Base-by-base conservation (phyloP, 2,329 filamentous ascomycete species). In the Arthroderma sp. region DNA sequence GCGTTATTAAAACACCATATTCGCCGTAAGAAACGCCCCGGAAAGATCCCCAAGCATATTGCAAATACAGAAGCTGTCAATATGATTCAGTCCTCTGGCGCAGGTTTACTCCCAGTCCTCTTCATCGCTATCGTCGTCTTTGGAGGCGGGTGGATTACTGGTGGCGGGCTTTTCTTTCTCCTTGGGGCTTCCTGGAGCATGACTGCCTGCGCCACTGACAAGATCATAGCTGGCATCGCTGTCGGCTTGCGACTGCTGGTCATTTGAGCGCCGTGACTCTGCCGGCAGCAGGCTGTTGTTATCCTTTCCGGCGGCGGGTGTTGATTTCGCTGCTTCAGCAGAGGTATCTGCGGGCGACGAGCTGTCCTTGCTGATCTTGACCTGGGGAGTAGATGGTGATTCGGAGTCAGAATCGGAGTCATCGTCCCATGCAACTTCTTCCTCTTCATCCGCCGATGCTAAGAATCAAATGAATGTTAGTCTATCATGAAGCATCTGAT, bases 221-320 rank as follows among this genome's bases (percentile, higher is more conserved):
- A 98, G 74, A 61, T 98, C 91, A 62, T 98, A 98, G 67, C 87
- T 94, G 11, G 86, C 86, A 56, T 98, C 91, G 60, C 89, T 95
- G 56, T 91, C 91, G 5, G 87, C 80, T 54, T 91, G 84, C 28
- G 85, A 93, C 61, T 89, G 87, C 61, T 87, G 83, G 58, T 94
- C 87, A 56, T 93, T 83, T 28, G 87, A 93, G 34, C 69, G 67
- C 44, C 85, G 80, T 11, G 79, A 69, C 54, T 83, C 77, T 29
- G 68, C 65, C 28, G 80, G 73, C 63, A 86, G 86, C 40, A 78
- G 68, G 57, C 63, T 51, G 61, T 70, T 60, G 32, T 64, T 43
- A 27, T 27, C 59, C 36, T 61, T 56, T 45, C 29, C 57, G 48
- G 38, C 66, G 56, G 43, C 58, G 55, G 6, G 62, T 59, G 22